These are phyloP conservation scores for Nicotiana attenuata DNA, from an alignment of 257 asterid species.

Conservation along the genomic window DNA sequence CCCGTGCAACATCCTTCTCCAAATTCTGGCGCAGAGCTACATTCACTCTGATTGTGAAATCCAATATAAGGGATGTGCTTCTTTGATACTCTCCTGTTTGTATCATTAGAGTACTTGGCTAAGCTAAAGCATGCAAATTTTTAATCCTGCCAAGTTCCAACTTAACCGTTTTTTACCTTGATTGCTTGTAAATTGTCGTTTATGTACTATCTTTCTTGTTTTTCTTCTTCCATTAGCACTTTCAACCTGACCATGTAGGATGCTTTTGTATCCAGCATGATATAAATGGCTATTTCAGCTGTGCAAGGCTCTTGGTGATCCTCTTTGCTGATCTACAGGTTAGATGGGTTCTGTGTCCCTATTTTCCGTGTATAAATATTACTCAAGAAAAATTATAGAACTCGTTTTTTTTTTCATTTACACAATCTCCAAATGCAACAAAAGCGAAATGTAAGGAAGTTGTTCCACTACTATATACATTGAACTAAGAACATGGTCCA, in stretches of 20 bases:
- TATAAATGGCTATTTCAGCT: slow-evolving; percentile 3
- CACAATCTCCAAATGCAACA: neutral
- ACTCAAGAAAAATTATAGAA: neutral
- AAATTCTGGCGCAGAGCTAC: neutral
- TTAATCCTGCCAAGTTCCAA: slow-evolving; percentile 4
- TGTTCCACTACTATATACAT: neutral
- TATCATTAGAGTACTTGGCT: neutral
- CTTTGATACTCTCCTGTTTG: neutral
- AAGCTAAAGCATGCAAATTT: neutral
- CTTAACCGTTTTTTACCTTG: neutral
- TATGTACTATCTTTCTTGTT: neutral
- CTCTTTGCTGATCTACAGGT: neutral
- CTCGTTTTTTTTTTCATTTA: neutral
- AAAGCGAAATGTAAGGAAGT: neutral
- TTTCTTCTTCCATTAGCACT: neutral
- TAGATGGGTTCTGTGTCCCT: neutral
- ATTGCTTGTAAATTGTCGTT: neutral
- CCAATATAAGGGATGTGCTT: slow-evolving; percentile 1
- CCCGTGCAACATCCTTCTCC: slow-evolving; percentile 14
- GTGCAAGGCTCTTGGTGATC: neutral
- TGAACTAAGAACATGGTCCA: neutral
- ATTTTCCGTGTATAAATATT: neutral
- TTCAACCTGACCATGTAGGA: slow-evolving; percentile 6
- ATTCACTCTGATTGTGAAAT: neutral
- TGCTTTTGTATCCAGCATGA: slow-evolving; percentile 5